A percentile compares a stretch with the other conserved stretches of the same genome.
Evolutionary conservation across 1,284 basidiomycete genomes (phyloP).

Genomic region (Ustilago lituana): DNA sequence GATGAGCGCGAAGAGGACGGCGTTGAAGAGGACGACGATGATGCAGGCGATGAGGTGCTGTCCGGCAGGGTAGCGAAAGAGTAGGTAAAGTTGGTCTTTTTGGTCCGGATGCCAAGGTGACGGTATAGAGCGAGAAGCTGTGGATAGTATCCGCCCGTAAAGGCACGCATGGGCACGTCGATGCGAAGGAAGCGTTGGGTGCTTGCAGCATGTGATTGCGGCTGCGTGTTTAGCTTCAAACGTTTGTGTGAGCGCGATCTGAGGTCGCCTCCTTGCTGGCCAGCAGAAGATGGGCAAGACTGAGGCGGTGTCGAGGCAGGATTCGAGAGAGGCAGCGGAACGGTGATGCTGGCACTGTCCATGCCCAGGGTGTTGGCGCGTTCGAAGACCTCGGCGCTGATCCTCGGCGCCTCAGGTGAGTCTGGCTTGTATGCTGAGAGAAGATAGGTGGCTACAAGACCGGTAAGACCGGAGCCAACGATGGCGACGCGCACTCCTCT

Average conservation of each 20-base stretch:
- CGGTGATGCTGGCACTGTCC: conserved; percentile 61
- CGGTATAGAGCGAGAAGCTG: conserved; percentile 57
- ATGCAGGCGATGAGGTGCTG: no score
- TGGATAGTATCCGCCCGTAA: conserved; percentile 65
- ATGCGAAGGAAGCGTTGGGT: conserved; percentile 35
- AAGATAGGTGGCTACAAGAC: conserved; percentile 86
- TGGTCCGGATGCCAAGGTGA: conserved; percentile 42
- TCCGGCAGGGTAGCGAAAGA: conserved; percentile 48
- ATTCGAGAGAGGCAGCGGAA: conserved; percentile 17
- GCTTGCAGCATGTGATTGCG: not conserved
- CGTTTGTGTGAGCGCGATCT: conserved; percentile 13
- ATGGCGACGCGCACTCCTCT: conserved; percentile 73
- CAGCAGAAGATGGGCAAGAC: not conserved
- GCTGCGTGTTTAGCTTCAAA: not conserved
- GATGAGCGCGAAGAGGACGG: not conserved
- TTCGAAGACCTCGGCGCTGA: conserved; percentile 57
- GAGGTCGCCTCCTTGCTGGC: not conserved
- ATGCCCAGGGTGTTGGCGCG: conserved; percentile 55
- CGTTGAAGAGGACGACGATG: not conserved
- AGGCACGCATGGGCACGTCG: conserved; percentile 65
- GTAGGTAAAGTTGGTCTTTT: conserved; percentile 57
- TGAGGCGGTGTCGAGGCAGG: not conserved
- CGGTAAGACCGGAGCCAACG: conserved; percentile 86
- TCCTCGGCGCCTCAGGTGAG: not conserved
- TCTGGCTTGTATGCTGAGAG: conserved; percentile 70